phyloP scores from a whole-genome alignment of 331 rosid genomes.

The Pyrus hybrid region DNA sequence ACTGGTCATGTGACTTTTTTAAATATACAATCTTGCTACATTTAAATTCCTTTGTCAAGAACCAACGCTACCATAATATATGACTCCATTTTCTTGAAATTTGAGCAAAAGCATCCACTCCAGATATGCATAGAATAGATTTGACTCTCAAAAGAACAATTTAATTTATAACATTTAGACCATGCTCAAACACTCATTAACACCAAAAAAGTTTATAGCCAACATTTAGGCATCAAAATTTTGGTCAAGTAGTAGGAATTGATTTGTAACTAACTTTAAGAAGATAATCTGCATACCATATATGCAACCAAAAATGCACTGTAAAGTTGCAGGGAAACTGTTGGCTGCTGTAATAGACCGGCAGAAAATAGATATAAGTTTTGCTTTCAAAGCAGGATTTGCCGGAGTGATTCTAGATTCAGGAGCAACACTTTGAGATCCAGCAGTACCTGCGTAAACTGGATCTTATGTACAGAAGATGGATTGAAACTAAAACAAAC shows the following conservation, averaged over 20 bases:
- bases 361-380: constrained; percentile 86
- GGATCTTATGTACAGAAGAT: background rate
- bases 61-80: background rate
- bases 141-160: background rate
- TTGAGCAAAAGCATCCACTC: background rate
- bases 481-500: background rate
- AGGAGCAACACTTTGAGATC: constrained; percentile 45
- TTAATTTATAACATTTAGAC: background rate
- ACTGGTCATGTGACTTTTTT: background rate
- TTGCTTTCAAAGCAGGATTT: constrained; percentile 65
- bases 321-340: constrained; percentile 89
- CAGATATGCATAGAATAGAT: background rate
- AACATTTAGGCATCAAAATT: too few relatives aligned
- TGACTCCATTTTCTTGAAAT: background rate
- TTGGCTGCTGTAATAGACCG: constrained; percentile 87
- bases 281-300: constrained; percentile 49
- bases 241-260: background rate
- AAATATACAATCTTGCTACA: background rate
- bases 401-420: constrained; percentile 74
- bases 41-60: background rate
- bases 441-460: constrained; percentile 54
- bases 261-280: background rate
- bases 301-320: constrained; percentile 92
- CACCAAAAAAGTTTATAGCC: too few relatives aligned
- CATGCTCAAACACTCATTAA: too few relatives aligned